Percentiles rank a stretch among this genome's conserved stretches.
These are phyloP conservation scores for Secale cereale DNA, from an alignment of 176 grass and related monocot genomes.

Conservation along the genomic window DNA sequence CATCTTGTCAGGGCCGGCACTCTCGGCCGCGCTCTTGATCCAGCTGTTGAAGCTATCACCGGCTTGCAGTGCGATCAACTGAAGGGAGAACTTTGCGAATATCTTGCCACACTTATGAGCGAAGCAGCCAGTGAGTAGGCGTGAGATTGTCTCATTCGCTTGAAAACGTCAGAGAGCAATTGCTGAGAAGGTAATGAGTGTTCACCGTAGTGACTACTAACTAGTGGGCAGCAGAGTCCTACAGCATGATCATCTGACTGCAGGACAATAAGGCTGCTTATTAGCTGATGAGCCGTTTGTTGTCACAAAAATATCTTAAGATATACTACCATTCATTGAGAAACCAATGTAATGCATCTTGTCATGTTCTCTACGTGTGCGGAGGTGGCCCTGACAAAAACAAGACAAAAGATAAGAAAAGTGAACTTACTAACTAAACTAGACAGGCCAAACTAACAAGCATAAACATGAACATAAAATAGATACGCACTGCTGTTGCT, in stretches of 20 bases:
- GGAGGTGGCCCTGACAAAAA: background rate
- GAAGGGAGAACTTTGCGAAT: background rate
- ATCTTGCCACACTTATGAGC: background rate
- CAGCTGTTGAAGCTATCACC: background rate
- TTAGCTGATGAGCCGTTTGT: background rate
- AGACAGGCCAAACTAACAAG: background rate
- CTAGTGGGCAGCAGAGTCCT: background rate
- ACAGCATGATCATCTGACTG: background rate
- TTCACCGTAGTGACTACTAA: background rate
- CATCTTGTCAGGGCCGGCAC: background rate
- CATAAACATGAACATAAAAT: background rate
- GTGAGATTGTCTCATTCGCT: background rate
- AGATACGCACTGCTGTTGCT: background rate
- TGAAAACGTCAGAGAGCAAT: background rate
- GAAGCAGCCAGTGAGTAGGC: background rate
- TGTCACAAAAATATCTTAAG: background rate
- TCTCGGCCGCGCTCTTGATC: background rate
- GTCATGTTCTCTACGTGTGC: background rate
- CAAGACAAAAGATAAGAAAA: background rate
- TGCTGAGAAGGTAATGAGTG: background rate
- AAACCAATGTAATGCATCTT: background rate
- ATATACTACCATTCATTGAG: background rate
- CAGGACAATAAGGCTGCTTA: background rate
- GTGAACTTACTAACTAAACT: background rate
- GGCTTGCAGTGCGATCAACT: background rate